Conservation (phyloP, 208 protist genomes). For the Leishmania tarentolae region DNA sequence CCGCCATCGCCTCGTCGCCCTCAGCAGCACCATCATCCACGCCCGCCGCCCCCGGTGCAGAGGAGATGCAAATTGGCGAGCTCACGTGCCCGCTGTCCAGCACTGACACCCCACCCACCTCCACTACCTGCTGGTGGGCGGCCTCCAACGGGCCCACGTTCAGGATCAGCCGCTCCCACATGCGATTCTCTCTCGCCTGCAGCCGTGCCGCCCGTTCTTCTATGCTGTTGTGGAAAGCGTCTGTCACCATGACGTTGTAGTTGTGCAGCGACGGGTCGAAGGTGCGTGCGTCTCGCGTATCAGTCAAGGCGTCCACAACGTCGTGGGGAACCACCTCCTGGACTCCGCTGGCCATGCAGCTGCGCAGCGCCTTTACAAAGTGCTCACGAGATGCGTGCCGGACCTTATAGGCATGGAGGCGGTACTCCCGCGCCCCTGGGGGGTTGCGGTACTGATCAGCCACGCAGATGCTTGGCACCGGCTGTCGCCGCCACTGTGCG, state of each 20-base stretch:
- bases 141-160: conserved; percentile 27
- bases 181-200: conserved; percentile 32
- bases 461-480: conserved; percentile 13
- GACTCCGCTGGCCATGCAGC: background rate
- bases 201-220: conserved; percentile 24
- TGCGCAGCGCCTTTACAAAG: conserved; percentile 20
- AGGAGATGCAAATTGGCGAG: conserved; percentile 26
- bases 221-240: conserved; percentile 29
- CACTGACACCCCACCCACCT: conserved; percentile 20
- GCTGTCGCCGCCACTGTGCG: background rate
- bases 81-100: conserved; percentile 44
- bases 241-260: conserved; percentile 25
- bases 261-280: conserved; percentile 22
- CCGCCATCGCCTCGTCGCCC: conserved; percentile 18
- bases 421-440: conserved; percentile 11
- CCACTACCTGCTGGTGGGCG: conserved; percentile 3
- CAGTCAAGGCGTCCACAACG: conserved; percentile 15
- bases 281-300: background rate
- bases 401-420: background rate
- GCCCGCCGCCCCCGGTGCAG: background rate
- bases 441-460: background rate
- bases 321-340: conserved; percentile 10
- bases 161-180: conserved; percentile 30
- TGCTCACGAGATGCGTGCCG: background rate
- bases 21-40: conserved; percentile 1